phyloP scores from a whole-genome alignment of 2,329 filamentous ascomycete species.

The Calonectria honghensis region DNA sequence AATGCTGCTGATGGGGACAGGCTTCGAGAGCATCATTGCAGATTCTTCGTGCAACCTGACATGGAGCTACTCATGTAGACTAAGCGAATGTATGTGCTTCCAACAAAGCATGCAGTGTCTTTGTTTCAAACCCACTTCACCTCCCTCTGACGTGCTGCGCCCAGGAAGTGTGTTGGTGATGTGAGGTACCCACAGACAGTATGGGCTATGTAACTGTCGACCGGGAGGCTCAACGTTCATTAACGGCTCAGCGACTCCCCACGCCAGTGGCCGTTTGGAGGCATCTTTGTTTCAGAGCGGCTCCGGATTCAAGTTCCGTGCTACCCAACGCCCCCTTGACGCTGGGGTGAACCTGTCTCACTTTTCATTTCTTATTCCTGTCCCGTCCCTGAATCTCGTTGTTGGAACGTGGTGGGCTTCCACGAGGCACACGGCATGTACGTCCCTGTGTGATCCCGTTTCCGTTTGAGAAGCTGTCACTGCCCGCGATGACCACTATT shows the following conservation, averaged over 20 bases:
- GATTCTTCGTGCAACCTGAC: conserved; percentile 13
- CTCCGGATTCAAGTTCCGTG: conserved; percentile 47
- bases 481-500: conserved; percentile 40
- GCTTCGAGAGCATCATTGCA: background rate
- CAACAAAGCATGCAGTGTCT: conserved; percentile 20
- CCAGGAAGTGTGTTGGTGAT: conserved; percentile 17
- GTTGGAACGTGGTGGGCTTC: conserved; percentile 24
- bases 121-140: conserved; percentile 25
- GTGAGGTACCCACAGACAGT: conserved; percentile 11
- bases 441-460: conserved; percentile 31
- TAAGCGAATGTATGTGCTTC: conserved; percentile 28
- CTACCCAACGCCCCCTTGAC: conserved; percentile 38
- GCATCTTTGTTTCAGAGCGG: conserved; percentile 51
- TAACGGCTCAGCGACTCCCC: conserved; percentile 26
- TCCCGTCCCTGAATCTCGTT: conserved; percentile 28
- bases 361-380: conserved; percentile 40
- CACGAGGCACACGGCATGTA: conserved; percentile 31
- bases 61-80: conserved; percentile 18
- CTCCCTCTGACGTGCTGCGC: conserved; percentile 24
- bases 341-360: conserved; percentile 35
- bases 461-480: conserved; percentile 42
- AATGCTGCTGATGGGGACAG: background rate
- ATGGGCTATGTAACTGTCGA: background rate
- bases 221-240: conserved; percentile 18
- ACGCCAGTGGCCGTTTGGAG: conserved; percentile 42